Evolutionary conservation across 2,329 filamentous ascomycete genomes (phyloP).

Genomic region (Botrytis pseudocinerea): DNA sequence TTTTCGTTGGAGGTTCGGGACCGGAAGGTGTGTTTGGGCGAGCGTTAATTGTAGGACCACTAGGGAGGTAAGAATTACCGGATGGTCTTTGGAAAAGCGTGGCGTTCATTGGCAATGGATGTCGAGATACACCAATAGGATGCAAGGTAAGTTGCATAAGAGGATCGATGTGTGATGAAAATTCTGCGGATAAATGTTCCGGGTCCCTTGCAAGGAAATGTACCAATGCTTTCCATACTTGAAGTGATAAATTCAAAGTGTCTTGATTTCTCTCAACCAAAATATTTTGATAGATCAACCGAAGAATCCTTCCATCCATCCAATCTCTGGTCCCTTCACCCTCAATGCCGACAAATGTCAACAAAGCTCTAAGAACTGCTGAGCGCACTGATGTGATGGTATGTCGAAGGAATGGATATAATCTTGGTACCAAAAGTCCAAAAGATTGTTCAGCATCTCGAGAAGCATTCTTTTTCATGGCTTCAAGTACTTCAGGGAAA

Average conservation of each 20-base stretch:
- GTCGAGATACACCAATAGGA: conserved; percentile 86
- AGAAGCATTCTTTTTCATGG: conserved; percentile 88
- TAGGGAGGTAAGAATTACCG: conserved; percentile 70
- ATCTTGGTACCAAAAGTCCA: conserved; percentile 83
- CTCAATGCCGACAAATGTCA: conserved; percentile 89
- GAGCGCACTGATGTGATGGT: conserved; percentile 95
- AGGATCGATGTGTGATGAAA: conserved; percentile 73
- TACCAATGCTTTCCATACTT: conserved; percentile 82
- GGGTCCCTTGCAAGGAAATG: conserved; percentile 64
- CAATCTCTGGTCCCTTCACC: conserved; percentile 79
- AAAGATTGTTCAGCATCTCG: conserved; percentile 87
- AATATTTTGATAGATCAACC: conserved; percentile 92
- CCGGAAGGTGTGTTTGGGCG: conserved; percentile 43
- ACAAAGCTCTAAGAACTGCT: conserved; percentile 86
- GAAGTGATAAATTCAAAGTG: conserved; percentile 78
- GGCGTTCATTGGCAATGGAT: conserved; percentile 90
- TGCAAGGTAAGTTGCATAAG: conserved; percentile 83
- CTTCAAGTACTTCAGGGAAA: conserved; percentile 86
- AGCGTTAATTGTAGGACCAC: conserved; percentile 48
- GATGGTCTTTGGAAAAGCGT: conserved; percentile 91
- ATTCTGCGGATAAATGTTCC: conserved; percentile 67
- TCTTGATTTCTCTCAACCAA: conserved; percentile 87
- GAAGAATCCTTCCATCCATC: conserved; percentile 86
- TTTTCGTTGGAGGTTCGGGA: conserved; percentile 63
- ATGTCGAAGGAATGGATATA: conserved; percentile 94